These are phyloP conservation scores for Nakataea oryzae DNA, from an alignment of 2,329 filamentous ascomycete genomes.

Conservation along the genomic window DNA sequence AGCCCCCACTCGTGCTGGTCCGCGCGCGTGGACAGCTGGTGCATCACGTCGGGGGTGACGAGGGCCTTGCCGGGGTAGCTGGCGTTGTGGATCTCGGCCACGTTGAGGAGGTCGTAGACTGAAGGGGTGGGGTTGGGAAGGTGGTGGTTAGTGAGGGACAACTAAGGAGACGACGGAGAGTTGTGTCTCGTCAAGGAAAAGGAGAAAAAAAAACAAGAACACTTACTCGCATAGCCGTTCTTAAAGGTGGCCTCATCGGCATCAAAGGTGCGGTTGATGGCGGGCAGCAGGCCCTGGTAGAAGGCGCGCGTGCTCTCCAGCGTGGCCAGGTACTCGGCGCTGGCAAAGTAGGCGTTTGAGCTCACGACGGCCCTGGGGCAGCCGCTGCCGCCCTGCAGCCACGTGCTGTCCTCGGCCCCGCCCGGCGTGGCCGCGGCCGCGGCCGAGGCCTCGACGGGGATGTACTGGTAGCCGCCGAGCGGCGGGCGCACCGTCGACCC, in stretches of 20 bases:
- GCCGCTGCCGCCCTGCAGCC: slow-evolving; percentile 48
- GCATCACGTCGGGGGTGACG: slow-evolving; percentile 47
- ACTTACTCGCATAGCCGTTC: slow-evolving; percentile 51
- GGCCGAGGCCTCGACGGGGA: slow-evolving; percentile 57
- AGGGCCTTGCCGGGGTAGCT: slow-evolving; percentile 48
- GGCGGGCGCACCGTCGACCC: slow-evolving; percentile 56
- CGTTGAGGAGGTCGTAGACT: slow-evolving; percentile 52
- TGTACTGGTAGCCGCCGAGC: slow-evolving; percentile 72
- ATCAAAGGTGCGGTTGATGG: slow-evolving; percentile 41
- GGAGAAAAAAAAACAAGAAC: background rate
- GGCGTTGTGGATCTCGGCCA: slow-evolving; percentile 48
- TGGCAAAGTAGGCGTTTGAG: slow-evolving; percentile 43
- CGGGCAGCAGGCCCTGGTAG: slow-evolving; percentile 41
- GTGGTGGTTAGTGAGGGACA: background rate
- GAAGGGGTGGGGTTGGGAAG: background rate
- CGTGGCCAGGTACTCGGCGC: slow-evolving; percentile 30
- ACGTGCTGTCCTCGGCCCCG: slow-evolving; percentile 44
- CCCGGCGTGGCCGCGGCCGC: slow-evolving; percentile 38
- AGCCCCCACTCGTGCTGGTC: slow-evolving; percentile 73
- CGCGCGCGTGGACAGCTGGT: slow-evolving; percentile 62
- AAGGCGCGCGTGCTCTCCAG: slow-evolving; percentile 47
- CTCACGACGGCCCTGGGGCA: slow-evolving; percentile 44
- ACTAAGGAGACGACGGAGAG: no score
- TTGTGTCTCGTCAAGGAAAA: no score
- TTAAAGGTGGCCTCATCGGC: slow-evolving; percentile 38